A percentile compares a stretch with the other conserved stretches of the same genome.
Conservation (phyloP, 1,284 basidiomycete genomes). For the Ustilago vetiveriae region DNA sequence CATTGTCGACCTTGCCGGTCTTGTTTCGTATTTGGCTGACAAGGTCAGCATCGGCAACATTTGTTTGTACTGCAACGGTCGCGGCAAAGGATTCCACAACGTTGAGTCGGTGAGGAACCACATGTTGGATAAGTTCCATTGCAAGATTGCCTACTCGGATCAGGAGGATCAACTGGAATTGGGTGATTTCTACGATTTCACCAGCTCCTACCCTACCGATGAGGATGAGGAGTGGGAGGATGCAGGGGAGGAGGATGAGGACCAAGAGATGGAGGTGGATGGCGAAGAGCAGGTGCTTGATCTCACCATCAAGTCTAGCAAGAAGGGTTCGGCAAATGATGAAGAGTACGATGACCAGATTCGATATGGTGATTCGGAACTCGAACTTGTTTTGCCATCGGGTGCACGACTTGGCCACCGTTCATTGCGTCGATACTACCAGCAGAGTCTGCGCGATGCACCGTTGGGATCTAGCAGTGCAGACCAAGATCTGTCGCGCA, state of each 20-base stretch:
- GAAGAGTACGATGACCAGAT: constrained; percentile 74
- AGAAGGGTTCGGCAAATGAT: constrained; percentile 36
- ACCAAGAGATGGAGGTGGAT: constrained; percentile 48
- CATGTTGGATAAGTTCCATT: constrained; percentile 73
- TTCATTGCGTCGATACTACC: constrained; percentile 84
- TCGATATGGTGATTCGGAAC: constrained; percentile 70
- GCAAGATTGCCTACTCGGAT: constrained; percentile 90
- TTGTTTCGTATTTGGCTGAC: constrained; percentile 88
- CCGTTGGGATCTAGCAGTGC: constrained; percentile 20
- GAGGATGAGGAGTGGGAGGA: constrained; percentile 65
- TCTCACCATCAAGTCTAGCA: constrained; percentile 10
- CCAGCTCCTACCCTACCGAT: constrained; percentile 76
- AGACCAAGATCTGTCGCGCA: constrained; percentile 25
- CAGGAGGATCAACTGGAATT: constrained; percentile 84
- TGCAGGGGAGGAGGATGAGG: constrained; percentile 31
- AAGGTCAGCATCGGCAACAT: constrained; percentile 92
- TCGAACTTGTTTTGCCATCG: constrained; percentile 93
- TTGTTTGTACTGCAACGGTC: constrained; percentile 81
- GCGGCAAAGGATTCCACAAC: constrained; percentile 58
- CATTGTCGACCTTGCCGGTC: constrained; percentile 82
- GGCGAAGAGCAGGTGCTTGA: constrained; percentile 25
- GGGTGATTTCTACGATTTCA: constrained; percentile 94
- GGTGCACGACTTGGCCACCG: constrained; percentile 92
- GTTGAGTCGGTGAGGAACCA: constrained; percentile 60
- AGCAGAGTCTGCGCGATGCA: constrained; percentile 71